Conservation (phyloP, 2,329 filamentous ascomycete genomes). For the Ophiostoma montium region DNA sequence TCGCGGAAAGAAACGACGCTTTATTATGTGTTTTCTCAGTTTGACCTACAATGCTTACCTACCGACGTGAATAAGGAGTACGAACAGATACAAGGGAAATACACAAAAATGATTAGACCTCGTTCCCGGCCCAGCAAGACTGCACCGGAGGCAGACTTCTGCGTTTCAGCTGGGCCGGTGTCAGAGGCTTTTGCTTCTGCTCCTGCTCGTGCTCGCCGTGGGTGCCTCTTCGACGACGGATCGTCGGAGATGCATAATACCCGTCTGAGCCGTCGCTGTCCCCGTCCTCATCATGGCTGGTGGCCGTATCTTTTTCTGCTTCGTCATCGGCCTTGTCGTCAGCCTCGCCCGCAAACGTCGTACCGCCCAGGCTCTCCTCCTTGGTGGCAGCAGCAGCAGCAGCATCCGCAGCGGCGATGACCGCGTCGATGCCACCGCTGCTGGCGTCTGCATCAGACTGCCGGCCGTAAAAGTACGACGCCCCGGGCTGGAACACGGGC, state of each 20-base stretch:
- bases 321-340: neutral
- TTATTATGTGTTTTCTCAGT: too few relatives aligned
- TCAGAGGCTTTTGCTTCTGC: neutral
- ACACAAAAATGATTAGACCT: neutral
- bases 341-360: neutral
- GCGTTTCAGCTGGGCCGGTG: slow-evolving; percentile 13
- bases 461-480: neutral
- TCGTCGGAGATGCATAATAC: neutral
- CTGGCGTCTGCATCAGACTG: too few relatives aligned
- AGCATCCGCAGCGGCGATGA: neutral
- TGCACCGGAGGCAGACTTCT: slow-evolving; percentile 21
- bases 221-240: neutral
- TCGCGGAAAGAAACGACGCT: too few relatives aligned
- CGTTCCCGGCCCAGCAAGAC: slow-evolving; percentile 16
- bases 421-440: neutral
- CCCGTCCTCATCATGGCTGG: neutral
- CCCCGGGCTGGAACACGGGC: slow-evolving; percentile 21
- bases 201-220: neutral
- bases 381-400: neutral
- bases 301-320: neutral
- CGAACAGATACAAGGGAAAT: neutral
- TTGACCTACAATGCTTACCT: too few relatives aligned
- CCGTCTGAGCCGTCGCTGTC: neutral
- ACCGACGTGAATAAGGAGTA: neutral
- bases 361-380: neutral